Conservation (phyloP, 2,329 filamentous ascomycete genomes). For the Aspergillus hortae region DNA sequence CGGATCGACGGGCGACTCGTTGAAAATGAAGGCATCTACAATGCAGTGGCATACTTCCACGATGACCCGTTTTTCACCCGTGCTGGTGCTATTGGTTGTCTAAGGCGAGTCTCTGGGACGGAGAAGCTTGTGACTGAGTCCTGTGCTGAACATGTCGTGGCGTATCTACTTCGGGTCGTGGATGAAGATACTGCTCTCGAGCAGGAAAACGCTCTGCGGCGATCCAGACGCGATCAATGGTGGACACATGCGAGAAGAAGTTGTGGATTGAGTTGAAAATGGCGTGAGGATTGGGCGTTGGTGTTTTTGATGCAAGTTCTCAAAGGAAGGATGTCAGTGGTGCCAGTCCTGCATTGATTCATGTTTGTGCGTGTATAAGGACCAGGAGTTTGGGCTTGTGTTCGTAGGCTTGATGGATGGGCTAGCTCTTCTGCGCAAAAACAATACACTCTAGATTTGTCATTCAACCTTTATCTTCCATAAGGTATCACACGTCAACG, state of each 20-base stretch:
- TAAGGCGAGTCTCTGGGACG: slow-evolving; percentile 8
- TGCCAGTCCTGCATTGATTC: no score
- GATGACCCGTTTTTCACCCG: slow-evolving; percentile 26
- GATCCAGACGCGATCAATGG: slow-evolving; percentile 1
- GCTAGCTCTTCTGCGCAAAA: no score
- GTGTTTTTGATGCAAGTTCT: no score
- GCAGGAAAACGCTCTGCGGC: not conserved
- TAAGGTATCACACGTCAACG: no score
- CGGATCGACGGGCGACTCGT: slow-evolving; percentile 7
- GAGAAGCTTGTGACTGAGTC: slow-evolving; percentile 12
- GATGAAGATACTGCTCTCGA: slow-evolving; percentile 21
- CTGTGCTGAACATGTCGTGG: slow-evolving; percentile 23
- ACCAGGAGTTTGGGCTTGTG: no score
- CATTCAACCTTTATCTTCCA: no score
- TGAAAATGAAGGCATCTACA: slow-evolving; percentile 14
- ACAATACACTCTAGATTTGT: no score
- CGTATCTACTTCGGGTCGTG: slow-evolving; percentile 27
- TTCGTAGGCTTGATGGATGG: no score
- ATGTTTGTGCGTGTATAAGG: no score
- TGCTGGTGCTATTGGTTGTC: slow-evolving; percentile 24
- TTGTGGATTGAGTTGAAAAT: not conserved
- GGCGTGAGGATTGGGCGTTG: no score
- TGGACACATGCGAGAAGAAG: not conserved
- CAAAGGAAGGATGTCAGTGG: no score
- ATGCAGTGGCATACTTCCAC: slow-evolving; percentile 20